Evolutionary conservation across 495 filamentous ascomycete genomes (phyloP).

Genomic region (Coniosporium apollinis): DNA sequence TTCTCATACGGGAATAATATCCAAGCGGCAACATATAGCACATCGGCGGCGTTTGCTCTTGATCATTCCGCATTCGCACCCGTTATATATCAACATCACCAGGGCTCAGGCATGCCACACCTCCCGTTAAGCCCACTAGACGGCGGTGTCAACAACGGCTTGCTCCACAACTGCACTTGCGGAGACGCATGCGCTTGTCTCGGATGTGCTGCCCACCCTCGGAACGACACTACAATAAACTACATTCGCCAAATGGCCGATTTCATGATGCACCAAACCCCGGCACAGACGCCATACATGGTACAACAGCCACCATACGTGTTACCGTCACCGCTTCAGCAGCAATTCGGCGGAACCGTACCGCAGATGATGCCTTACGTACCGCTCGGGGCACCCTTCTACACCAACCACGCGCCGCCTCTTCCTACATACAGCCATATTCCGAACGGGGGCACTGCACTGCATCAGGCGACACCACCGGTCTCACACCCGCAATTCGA

Average conservation of each 20-base stretch:
- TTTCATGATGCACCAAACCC: too few species aligned
- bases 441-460: too few species aligned
- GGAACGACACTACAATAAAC: conserved; percentile 15
- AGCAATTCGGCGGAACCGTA: too few species aligned
- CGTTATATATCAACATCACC: background rate
- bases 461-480: too few species aligned
- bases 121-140: background rate
- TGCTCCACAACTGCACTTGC: conserved; percentile 15
- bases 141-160: background rate
- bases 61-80: background rate
- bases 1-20: background rate
- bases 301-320: too few species aligned
- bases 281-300: too few species aligned
- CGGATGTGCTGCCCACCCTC: conserved; percentile 17
- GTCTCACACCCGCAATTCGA: background rate
- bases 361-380: too few species aligned
- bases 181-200: conserved; percentile 17
- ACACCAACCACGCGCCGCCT: too few species aligned
- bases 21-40: background rate
- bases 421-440: too few species aligned
- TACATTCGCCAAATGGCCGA: too few species aligned
- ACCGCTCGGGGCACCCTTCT: too few species aligned
- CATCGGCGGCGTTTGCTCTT: background rate
- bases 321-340: too few species aligned
- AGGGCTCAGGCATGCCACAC: background rate